A percentile compares a stretch with the other conserved stretches of the same genome.
These are phyloP conservation scores for Barbarea vulgaris DNA, from an alignment of 345 rosid genomes.

Conservation along the genomic window DNA sequence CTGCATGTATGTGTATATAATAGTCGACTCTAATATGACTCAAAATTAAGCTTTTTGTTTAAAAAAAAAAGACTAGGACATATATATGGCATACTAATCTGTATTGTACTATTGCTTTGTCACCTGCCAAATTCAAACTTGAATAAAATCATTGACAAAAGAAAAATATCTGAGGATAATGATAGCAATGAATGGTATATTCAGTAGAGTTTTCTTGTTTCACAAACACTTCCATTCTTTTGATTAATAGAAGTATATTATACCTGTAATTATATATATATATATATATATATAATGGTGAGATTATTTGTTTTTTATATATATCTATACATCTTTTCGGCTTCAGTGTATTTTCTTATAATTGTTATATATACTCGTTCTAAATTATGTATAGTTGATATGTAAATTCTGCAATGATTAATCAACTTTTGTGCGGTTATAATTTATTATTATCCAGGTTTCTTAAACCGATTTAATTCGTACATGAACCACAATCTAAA, in stretches of 20 bases:
- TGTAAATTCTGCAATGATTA: neutral
- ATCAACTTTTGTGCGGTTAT: neutral
- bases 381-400: neutral
- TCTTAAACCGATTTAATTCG: neutral
- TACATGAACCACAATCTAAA: neutral
- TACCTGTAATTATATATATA: too few relatives aligned
- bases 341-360: neutral
- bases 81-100: neutral
- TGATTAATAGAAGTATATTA: neutral
- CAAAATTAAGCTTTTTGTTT: neutral
- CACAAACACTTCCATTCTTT: neutral
- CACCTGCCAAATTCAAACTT: neutral
- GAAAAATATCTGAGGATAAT: neutral
- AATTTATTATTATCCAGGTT: neutral
- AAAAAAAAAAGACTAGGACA: neutral
- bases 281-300: neutral
- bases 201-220: neutral
- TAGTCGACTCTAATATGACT: neutral
- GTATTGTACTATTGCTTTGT: neutral
- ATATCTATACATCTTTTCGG: neutral
- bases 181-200: neutral
- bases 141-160: neutral
- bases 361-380: neutral
- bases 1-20: neutral
- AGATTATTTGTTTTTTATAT: neutral